Percentiles rank a stretch among this genome's conserved stretches.
phyloP scores from a whole-genome alignment of 495 filamentous ascomycete species.

The Alectoria sarmentosa region DNA sequence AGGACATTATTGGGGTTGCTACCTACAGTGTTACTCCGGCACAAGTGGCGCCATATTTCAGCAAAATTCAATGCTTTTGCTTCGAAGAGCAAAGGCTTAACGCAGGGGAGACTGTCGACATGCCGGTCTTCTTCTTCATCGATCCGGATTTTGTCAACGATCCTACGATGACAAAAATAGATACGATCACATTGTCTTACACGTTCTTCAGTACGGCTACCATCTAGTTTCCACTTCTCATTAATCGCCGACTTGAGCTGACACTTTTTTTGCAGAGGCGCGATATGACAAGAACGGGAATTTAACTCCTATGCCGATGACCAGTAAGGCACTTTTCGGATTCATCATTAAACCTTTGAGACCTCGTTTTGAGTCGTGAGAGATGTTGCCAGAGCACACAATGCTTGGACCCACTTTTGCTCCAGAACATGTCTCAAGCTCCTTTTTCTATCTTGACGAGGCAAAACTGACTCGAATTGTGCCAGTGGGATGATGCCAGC shows the following conservation, averaged over 20 bases:
- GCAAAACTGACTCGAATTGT: not conserved
- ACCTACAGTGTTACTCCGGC: constrained; percentile 96
- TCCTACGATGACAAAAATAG: constrained; percentile 84
- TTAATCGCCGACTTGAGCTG: constrained; percentile 26
- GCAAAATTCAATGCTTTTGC: constrained; percentile 99
- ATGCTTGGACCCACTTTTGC: too few relatives aligned
- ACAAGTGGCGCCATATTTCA: constrained; percentile 95
- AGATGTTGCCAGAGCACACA: not conserved
- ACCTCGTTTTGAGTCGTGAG: not conserved
- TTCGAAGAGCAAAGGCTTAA: constrained; percentile 95
- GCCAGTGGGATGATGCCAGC: not conserved
- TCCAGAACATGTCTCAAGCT: too few relatives aligned
- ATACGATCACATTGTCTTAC: constrained; percentile 91
- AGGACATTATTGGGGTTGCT: constrained; percentile 95
- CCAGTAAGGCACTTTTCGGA: not conserved
- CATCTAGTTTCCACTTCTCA: not conserved
- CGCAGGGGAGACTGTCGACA: constrained; percentile 95
- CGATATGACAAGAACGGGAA: constrained; percentile 79
- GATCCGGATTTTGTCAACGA: constrained; percentile 93
- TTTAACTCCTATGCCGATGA: constrained; percentile 26
- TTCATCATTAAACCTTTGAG: not conserved
- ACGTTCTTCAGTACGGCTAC: constrained; percentile 89
- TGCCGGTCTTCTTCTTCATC: constrained; percentile 99
- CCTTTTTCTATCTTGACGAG: too few relatives aligned
- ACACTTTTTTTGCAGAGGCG: constrained; percentile 54